Evolutionary conservation across 2,329 filamentous ascomycete species (phyloP).

Genomic region (Clarireedia homoeocarpa): DNA sequence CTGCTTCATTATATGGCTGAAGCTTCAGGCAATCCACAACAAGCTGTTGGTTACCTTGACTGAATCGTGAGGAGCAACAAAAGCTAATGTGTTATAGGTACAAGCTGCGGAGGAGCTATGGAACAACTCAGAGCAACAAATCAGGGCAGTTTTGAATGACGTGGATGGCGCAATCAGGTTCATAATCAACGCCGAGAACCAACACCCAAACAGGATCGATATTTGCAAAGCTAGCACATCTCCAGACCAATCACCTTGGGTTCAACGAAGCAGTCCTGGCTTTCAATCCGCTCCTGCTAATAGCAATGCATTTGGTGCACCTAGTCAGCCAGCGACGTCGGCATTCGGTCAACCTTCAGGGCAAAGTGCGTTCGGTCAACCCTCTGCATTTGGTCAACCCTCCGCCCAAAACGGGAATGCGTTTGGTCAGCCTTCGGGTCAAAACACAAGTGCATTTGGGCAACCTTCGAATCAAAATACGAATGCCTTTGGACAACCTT

Average conservation of each 20-base stretch:
- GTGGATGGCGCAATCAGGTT: constrained; percentile 65
- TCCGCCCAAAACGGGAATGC: constrained; percentile 30
- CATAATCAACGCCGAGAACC: constrained; percentile 55
- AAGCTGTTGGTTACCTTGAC: constrained; percentile 29
- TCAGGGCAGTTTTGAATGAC: constrained; percentile 61
- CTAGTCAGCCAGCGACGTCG: constrained; percentile 6
- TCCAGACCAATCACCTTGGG: constrained; percentile 20
- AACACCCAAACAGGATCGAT: constrained; percentile 69
- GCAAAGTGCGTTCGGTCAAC: constrained; percentile 8
- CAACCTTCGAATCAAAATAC: constrained; percentile 30
- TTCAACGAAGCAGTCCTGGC: constrained; percentile 3
- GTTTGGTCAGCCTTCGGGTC: constrained; percentile 22
- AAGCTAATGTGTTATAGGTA: constrained; percentile 36
- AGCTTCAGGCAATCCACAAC: constrained; percentile 50
- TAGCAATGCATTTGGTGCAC: constrained; percentile 10
- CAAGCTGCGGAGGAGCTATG: constrained; percentile 54
- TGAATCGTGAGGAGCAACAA: neutral
- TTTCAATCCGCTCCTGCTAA: constrained; percentile 28
- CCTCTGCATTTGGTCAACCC: constrained; percentile 31
- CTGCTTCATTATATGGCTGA: constrained; percentile 65
- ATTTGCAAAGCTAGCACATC: constrained; percentile 38
- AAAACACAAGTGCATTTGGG: constrained; percentile 29
- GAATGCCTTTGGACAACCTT: constrained; percentile 25
- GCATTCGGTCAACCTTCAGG: constrained; percentile 31
- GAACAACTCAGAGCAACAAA: constrained; percentile 60